phyloP scores from a whole-genome alignment of 768 basidiomycete species.

The Stropharia rugosoannulata region DNA sequence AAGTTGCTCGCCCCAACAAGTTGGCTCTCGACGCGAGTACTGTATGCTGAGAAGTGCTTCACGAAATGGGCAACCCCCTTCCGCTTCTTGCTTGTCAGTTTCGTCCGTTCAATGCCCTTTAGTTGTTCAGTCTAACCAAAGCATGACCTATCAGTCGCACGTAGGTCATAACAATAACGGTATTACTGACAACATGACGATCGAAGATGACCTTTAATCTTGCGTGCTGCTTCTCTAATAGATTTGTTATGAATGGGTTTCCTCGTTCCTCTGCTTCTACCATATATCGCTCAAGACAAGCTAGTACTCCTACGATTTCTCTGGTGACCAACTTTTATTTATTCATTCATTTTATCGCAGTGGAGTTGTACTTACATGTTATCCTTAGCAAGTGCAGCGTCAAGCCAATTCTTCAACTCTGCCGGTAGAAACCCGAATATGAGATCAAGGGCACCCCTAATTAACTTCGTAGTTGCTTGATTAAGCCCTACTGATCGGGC shows the following conservation, averaged over 20 bases:
- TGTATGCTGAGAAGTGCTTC: slow-evolving; percentile 89
- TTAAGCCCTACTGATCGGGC: slow-evolving; percentile 66
- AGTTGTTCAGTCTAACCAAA: slow-evolving; percentile 75
- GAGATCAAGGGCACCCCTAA: slow-evolving; percentile 88
- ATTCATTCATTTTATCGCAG: not conserved
- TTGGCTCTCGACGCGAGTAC: slow-evolving; percentile 81
- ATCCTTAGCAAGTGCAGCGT: slow-evolving; percentile 73
- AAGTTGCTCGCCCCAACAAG: slow-evolving; percentile 74
- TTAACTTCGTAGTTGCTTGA: slow-evolving; percentile 70
- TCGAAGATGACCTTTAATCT: slow-evolving; percentile 77
- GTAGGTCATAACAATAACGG: not conserved
- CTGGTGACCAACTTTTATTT: not conserved
- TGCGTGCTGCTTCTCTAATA: slow-evolving; percentile 82
- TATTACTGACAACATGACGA: slow-evolving; percentile 60
- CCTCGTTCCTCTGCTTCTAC: slow-evolving; percentile 78
- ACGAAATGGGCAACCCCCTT: slow-evolving; percentile 91
- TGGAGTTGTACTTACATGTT: slow-evolving; percentile 50
- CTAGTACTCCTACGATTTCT: slow-evolving; percentile 22
- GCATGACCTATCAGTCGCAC: slow-evolving; percentile 4
- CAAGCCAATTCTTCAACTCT: slow-evolving; percentile 85
- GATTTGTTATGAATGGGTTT: slow-evolving; percentile 67
- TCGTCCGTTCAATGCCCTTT: slow-evolving; percentile 85
- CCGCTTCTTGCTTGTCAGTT: slow-evolving; percentile 88
- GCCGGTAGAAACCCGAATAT: slow-evolving; percentile 91
- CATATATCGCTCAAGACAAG: slow-evolving; percentile 73